phyloP scores from a whole-genome alignment of 371 early-diverging fungal genomes.

The Choanephora cucurbitarum region DNA sequence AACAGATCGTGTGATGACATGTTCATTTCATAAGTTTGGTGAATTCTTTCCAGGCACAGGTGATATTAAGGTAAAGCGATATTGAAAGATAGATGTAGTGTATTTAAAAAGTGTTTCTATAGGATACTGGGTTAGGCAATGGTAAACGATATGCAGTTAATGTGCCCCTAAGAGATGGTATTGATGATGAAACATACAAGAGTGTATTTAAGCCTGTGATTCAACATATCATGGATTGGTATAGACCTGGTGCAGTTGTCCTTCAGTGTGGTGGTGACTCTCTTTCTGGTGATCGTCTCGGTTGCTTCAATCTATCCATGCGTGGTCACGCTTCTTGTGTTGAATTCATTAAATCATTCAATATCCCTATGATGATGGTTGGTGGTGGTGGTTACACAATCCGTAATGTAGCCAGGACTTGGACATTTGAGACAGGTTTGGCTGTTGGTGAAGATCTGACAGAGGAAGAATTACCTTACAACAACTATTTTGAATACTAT shows the following conservation, averaged over 20 bases:
- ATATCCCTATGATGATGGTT: constrained; percentile 91
- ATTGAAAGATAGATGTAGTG: constrained; percentile 1
- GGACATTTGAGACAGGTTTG: constrained; percentile 98
- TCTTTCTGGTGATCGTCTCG: constrained; percentile 96
- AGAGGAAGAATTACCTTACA: constrained; percentile 82
- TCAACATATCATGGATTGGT: constrained; percentile 91
- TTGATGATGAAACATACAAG: constrained; percentile 94
- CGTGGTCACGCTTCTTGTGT: constrained; percentile 89
- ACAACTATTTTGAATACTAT: constrained; percentile 94
- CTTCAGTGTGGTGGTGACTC: constrained; percentile 99
- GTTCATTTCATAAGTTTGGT: constrained; percentile 99
- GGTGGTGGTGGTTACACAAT: constrained; percentile 99
- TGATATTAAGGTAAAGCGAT: constrained; percentile 77
- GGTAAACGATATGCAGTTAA: constrained; percentile 97
- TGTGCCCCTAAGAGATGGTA: constrained; percentile 97
- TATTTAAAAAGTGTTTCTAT: no score
- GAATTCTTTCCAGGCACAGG: constrained; percentile 99
- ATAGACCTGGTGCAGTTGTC: constrained; percentile 93
- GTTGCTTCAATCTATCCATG: constrained; percentile 98
- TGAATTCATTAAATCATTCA: constrained; percentile 89
- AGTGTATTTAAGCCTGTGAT: constrained; percentile 92
- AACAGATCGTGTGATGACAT: constrained; percentile 99
- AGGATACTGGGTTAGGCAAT: constrained; percentile 85
- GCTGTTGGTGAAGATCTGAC: constrained; percentile 75
- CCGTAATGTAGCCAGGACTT: constrained; percentile 96